Conservation (phyloP, 2,329 filamentous ascomycete genomes). For the Pyrenophora tritici-repentis region DNA sequence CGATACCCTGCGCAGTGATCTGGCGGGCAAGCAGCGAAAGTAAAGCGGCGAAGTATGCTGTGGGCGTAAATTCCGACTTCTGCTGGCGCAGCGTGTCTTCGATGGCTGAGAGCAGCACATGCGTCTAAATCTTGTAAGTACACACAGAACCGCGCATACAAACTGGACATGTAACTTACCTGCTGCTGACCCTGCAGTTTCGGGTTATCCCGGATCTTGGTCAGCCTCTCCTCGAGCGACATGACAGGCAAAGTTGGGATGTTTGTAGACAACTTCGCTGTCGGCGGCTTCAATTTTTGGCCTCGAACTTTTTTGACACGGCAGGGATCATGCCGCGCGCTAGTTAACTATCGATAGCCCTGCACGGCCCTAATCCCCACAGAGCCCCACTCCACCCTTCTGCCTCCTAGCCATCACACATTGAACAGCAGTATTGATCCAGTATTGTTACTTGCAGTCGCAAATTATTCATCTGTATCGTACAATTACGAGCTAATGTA, state of each 20-base stretch:
- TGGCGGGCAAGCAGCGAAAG: constrained; percentile 84
- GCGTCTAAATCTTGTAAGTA: constrained; percentile 62
- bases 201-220: constrained; percentile 90
- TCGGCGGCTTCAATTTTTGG: constrained; percentile 14
- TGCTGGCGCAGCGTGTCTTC: constrained; percentile 92
- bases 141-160: constrained; percentile 7
- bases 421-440: background rate
- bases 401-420: background rate
- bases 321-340: constrained; percentile 16
- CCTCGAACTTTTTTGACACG: constrained; percentile 19
- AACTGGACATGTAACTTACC: constrained; percentile 56
- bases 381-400: background rate
- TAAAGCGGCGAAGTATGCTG: constrained; percentile 94
- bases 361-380: constrained; percentile 8
- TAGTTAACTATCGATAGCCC: constrained; percentile 29
- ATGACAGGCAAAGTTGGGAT: constrained; percentile 39
- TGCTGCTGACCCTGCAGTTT: constrained; percentile 95
- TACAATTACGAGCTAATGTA: constrained; percentile 6
- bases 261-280: constrained; percentile 14
- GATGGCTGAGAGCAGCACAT: constrained; percentile 84
- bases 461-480: constrained; percentile 1
- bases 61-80: constrained; percentile 79
- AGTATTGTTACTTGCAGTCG: constrained; percentile 6
- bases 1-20: constrained; percentile 65
- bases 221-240: constrained; percentile 85